These are phyloP conservation scores for Russula brevipes DNA, from an alignment of 768 basidiomycete species.

Conservation along the genomic window DNA sequence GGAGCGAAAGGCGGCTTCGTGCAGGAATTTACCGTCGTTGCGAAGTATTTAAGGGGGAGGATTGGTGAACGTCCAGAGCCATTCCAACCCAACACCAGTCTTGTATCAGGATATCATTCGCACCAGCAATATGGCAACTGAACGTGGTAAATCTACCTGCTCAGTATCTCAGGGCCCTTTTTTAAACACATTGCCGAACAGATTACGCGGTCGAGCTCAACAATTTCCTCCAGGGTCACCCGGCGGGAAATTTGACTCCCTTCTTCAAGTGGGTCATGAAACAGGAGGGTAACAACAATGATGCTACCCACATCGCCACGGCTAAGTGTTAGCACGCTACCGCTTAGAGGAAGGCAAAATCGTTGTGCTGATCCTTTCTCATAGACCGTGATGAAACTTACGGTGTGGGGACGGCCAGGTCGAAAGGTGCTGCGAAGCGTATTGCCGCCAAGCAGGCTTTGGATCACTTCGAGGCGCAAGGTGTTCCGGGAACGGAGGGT, in stretches of 20 bases:
- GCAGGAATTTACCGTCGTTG: not conserved
- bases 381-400: not conserved
- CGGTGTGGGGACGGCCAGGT: not conserved
- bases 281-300: not conserved
- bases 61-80: not conserved
- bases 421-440: not conserved
- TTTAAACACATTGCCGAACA: not conserved
- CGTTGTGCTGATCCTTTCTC: not conserved
- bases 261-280: not conserved
- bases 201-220: not conserved
- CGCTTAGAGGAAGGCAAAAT: not conserved
- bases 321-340: not conserved
- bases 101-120: not conserved
- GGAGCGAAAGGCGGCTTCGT: no score
- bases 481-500: not conserved
- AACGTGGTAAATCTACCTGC: not conserved
- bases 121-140: not conserved
- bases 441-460: not conserved
- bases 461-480: not conserved
- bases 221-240: not conserved
- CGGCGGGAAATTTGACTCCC: not conserved
- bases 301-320: not conserved
- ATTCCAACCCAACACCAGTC: not conserved
- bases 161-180: not conserved
- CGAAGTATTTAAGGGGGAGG: slow-evolving; percentile 6